These are phyloP conservation scores for Globisporangium carolinianum DNA, from an alignment of 352 stramenopile species.

Conservation along the genomic window DNA sequence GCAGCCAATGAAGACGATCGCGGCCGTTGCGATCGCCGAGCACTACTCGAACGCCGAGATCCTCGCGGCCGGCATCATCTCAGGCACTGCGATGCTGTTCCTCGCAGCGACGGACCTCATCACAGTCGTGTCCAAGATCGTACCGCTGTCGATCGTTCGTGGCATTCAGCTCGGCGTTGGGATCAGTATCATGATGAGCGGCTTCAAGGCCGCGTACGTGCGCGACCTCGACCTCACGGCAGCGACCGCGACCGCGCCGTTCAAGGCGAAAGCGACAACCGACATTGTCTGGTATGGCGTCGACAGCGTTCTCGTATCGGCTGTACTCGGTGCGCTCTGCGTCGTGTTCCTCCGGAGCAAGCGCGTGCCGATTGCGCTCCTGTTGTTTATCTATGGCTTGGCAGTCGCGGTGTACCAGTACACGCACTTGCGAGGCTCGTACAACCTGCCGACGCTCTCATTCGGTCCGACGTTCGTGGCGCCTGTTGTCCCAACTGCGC, in stretches of 20 bases:
- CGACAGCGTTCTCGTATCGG: conserved; percentile 58
- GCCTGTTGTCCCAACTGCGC: conserved; percentile 38
- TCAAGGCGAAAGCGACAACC: conserved; percentile 20
- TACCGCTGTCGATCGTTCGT: conserved; percentile 86
- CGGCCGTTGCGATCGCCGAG: conserved; percentile 85
- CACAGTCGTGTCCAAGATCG: conserved; percentile 81
- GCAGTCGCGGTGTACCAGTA: conserved; percentile 56
- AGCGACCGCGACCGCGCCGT: conserved; percentile 13
- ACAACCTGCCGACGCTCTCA: conserved; percentile 41
- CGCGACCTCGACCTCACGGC: conserved; percentile 22
- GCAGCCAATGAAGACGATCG: conserved; percentile 94
- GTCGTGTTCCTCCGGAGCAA: conserved; percentile 57
- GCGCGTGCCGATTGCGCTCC: conserved; percentile 51
- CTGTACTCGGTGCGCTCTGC: conserved; percentile 67
- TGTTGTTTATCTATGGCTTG: conserved; percentile 74
- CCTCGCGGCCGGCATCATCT: conserved; percentile 82
- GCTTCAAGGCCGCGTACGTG: conserved; percentile 69
- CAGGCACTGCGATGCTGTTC: conserved; percentile 62
- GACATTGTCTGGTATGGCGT: conserved; percentile 50
- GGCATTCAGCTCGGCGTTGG: conserved; percentile 91
- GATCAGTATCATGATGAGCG: conserved; percentile 78
- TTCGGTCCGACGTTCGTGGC: conserved; percentile 55
- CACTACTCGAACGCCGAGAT: conserved; percentile 72
- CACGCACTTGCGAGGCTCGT: conserved; percentile 30
- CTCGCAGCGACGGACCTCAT: conserved; percentile 87